Evolutionary conservation across 2,329 filamentous ascomycete species (phyloP).

Genomic region (Neofusicoccum sp.): DNA sequence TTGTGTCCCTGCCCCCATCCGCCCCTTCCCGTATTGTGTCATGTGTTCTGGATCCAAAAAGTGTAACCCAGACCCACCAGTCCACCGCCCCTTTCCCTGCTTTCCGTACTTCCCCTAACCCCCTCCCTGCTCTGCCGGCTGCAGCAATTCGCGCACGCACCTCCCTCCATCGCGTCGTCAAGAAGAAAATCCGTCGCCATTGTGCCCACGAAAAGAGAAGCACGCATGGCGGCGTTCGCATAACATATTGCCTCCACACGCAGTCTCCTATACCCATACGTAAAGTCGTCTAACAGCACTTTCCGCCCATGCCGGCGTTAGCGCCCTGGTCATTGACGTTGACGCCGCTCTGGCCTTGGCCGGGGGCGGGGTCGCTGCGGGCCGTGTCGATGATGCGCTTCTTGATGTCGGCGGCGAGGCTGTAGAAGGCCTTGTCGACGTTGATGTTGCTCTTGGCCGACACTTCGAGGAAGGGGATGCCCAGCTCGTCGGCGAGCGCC

Average conservation of each 20-base stretch:
- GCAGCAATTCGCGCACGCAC: no score
- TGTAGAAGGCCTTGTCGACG: constrained; percentile 98
- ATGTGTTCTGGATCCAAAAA: background rate
- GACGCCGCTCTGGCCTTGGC: constrained; percentile 28
- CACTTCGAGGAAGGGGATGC: constrained; percentile 97
- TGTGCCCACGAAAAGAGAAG: no score
- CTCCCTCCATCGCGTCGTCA: no score
- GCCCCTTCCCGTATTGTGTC: background rate
- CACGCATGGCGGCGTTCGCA: no score
- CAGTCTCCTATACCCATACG: no score
- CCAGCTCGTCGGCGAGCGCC: constrained; percentile 88
- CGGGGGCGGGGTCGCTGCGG: constrained; percentile 67
- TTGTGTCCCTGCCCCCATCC: background rate
- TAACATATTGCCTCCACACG: no score
- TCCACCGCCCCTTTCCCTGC: background rate
- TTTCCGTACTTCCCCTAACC: background rate
- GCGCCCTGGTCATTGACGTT: constrained; percentile 33
- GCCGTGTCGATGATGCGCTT: constrained; percentile 92
- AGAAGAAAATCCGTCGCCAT: no score
- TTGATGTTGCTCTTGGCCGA: constrained; percentile 99
- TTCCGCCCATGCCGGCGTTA: constrained; percentile 33
- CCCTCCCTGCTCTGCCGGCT: background rate
- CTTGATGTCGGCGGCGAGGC: constrained; percentile 93
- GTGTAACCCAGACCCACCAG: background rate
- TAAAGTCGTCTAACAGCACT: constrained; percentile 34